Conservation (phyloP, 2,329 filamentous ascomycete genomes). For the Aspergillus versicolor region DNA sequence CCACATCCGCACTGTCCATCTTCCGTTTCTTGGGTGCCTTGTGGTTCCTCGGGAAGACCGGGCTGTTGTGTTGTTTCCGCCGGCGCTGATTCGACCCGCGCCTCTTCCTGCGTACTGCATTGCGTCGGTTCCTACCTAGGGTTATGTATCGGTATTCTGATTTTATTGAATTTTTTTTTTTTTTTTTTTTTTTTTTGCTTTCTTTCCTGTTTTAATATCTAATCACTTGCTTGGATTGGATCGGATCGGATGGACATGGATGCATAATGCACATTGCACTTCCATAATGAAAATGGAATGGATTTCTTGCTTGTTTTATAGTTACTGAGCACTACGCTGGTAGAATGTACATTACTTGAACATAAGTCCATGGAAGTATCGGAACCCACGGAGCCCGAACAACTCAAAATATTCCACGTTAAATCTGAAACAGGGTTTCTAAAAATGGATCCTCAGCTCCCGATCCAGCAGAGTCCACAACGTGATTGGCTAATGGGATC, state of each 20-base stretch:
- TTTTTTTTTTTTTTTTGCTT: not conserved
- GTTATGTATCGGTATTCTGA: not conserved
- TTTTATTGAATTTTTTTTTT: not conserved
- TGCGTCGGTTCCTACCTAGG: not conserved
- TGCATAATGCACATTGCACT: not conserved
- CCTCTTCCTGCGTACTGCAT: not conserved
- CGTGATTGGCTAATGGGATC: too few species aligned
- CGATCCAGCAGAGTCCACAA: too few species aligned
- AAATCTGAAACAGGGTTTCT: too few species aligned
- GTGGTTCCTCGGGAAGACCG: not conserved
- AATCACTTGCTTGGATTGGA: not conserved
- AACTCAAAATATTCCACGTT: too few species aligned
- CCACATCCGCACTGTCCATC: conserved; percentile 78
- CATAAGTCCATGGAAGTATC: too few species aligned
- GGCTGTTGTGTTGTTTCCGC: conserved; percentile 82
- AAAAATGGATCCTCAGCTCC: too few species aligned
- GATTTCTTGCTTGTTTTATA: not conserved
- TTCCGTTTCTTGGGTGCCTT: conserved; percentile 87
- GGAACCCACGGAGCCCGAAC: too few species aligned
- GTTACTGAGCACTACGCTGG: not conserved
- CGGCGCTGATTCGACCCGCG: conserved; percentile 55
- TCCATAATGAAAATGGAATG: not conserved
- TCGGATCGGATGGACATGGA: too few species aligned
- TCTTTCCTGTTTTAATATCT: not conserved
- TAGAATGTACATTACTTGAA: not conserved